phyloP scores from a whole-genome alignment of 345 rosid genomes.

The Melaleuca quinquenervia region DNA sequence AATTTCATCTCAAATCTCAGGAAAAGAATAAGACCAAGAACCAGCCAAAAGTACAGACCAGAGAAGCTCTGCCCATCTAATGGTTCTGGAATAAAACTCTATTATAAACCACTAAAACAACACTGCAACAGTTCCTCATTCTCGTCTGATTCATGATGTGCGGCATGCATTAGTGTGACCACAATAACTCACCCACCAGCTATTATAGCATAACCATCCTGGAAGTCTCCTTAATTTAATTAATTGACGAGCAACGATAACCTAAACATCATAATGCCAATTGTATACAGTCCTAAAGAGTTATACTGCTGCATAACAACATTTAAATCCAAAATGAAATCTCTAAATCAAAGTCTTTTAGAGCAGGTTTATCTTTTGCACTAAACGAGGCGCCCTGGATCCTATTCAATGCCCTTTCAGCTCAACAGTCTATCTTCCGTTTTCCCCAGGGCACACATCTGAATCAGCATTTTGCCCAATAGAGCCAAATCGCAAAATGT shows the following conservation, averaged over 20 bases:
- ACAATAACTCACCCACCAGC: background rate
- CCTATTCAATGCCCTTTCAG: background rate
- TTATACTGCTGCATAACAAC: background rate
- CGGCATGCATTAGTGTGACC: background rate
- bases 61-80: background rate
- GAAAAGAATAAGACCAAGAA: background rate
- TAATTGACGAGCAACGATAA: background rate
- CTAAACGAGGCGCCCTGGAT: background rate
- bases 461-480: background rate
- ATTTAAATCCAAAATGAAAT: background rate
- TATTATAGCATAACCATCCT: background rate
- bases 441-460: background rate
- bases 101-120: background rate
- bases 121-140: background rate
- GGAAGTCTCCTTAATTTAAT: background rate
- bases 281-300: background rate
- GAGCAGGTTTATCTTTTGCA: background rate
- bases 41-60: background rate
- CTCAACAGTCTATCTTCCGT: background rate
- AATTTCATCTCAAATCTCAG: background rate
- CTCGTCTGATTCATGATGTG: background rate
- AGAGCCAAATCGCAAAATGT: background rate
- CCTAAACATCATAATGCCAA: background rate
- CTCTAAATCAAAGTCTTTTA: background rate
- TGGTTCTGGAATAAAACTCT: background rate